Evolutionary conservation across 192 early-diverging fungal genomes (phyloP), one percentile per base, ranked within the genome.

Genomic region (Podila minutissima): DNA sequence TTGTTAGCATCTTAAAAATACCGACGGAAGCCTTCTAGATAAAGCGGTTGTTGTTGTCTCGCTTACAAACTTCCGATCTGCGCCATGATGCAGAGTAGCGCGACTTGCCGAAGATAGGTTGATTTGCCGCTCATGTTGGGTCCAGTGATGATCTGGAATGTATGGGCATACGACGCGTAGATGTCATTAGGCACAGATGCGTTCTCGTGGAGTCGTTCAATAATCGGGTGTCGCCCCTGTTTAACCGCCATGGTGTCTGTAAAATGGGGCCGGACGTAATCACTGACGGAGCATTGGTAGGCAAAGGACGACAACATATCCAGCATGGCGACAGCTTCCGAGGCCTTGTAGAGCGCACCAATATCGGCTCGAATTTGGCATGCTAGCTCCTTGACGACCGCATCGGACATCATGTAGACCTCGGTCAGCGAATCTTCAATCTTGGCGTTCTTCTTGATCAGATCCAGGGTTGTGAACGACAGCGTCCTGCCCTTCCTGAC

Each of bases 51-150:
- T 35, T 33, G 29, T n/a, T 29, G 29, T 68, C 46, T 53, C 13
- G 71, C 86, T 83, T 90, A 91, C 90, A 89, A 94, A 32, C 86
- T 85, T 20, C 95, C 96, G 26, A 97, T 93, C 57, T 98, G 96
- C 0, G 96, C 94, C 92, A 98, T 88, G 31, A 97, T 89, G 5
- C 69, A 85, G 28, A 95, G 72, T 8, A 96, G 85, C 2, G 93
- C 92, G 33, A 95, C 90, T 74, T 95, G 95, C 1, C 91, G 87
- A 41, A 98, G 65, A 77, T 95, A 97, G 8, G 95, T 96, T 15
- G 92, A 91, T 75, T 97, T 96, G 26, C 96, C 95, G 38, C 92
- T 92, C 96, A 96, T 97, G 73, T 98, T 98, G 9, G 96, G 94
- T 0, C 97, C 97, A 13, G 94, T 95, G 8, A 97, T 90, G 17